Evolutionary conservation across 2,329 filamentous ascomycete genomes (phyloP).

Genomic region (Magnaporthiopsis incrustans): DNA sequence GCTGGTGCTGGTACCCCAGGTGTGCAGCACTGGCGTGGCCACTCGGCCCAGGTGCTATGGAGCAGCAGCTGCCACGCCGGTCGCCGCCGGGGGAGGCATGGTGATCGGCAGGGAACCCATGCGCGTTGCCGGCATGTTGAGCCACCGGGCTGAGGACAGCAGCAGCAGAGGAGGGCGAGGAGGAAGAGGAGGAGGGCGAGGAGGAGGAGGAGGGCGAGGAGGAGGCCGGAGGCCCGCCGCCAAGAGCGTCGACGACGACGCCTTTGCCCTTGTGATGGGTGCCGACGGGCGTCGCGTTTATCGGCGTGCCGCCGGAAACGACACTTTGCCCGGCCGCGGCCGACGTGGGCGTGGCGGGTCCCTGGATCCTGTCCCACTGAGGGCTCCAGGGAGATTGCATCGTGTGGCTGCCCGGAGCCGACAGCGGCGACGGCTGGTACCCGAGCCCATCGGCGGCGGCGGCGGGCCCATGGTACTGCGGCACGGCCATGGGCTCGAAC

Average conservation of each 20-base stretch:
- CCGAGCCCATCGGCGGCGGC: not conserved
- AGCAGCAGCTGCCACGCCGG: not conserved
- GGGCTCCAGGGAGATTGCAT: not conserved
- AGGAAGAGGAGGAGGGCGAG: not conserved
- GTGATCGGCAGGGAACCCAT: not conserved
- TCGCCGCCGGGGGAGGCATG: no score
- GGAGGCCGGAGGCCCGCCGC: no score
- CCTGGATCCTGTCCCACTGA: not conserved
- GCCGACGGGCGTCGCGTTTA: not conserved
- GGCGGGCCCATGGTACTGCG: not conserved
- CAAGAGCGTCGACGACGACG: no score
- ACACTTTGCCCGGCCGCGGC: not conserved
- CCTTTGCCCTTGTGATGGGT: not conserved
- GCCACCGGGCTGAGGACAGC: no score
- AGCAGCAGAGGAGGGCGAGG: no score
- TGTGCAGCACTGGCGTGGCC: not conserved
- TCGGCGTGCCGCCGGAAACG: not conserved
- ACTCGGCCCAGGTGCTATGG: not conserved
- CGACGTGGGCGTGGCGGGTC: not conserved
- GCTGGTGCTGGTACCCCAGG: not conserved
- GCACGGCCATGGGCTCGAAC: not conserved
- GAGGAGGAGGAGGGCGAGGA: not conserved
- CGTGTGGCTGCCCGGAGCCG: not conserved
- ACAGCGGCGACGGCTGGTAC: no score
- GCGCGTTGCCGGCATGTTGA: no score